These are phyloP conservation scores for Aspergillus bertholletiae DNA, from an alignment of 495 filamentous ascomycete species.

Conservation along the genomic window DNA sequence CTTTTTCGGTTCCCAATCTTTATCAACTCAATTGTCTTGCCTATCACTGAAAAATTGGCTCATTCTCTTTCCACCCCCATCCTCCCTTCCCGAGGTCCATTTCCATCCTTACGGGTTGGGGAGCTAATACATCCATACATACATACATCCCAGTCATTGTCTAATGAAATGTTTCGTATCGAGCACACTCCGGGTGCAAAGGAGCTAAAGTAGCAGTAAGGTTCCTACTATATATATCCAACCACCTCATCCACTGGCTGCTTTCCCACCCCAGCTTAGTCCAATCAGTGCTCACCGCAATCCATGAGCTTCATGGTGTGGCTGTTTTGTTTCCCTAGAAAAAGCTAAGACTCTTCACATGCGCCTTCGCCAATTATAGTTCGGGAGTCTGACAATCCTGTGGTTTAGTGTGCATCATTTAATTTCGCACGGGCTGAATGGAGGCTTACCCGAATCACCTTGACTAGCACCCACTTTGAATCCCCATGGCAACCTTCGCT, in stretches of 20 bases:
- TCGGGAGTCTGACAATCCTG: background rate
- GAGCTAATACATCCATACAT: background rate
- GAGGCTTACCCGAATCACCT: background rate
- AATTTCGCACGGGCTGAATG: background rate
- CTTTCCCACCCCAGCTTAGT: background rate
- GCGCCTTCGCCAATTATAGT: background rate
- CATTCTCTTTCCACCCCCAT: too few relatives aligned
- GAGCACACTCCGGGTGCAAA: background rate
- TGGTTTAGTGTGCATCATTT: background rate
- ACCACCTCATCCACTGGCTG: background rate
- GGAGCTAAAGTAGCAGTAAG: background rate
- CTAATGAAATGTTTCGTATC: background rate
- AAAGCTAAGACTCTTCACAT: conserved; percentile 13
- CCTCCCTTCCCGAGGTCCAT: background rate
- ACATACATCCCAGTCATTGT: background rate
- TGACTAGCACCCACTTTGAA: conserved; percentile 7
- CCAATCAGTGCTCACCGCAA: conserved; percentile 3
- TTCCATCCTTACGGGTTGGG: background rate
- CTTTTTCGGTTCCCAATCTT: too few relatives aligned
- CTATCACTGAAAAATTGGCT: background rate
- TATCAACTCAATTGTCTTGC: too few relatives aligned
- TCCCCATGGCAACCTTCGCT: conserved; percentile 25
- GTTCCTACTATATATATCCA: background rate
- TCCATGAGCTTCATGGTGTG: background rate
- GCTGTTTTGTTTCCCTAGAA: background rate